These are phyloP conservation scores for Vicia villosa DNA, from an alignment of 306 rosid species.

Conservation along the genomic window DNA sequence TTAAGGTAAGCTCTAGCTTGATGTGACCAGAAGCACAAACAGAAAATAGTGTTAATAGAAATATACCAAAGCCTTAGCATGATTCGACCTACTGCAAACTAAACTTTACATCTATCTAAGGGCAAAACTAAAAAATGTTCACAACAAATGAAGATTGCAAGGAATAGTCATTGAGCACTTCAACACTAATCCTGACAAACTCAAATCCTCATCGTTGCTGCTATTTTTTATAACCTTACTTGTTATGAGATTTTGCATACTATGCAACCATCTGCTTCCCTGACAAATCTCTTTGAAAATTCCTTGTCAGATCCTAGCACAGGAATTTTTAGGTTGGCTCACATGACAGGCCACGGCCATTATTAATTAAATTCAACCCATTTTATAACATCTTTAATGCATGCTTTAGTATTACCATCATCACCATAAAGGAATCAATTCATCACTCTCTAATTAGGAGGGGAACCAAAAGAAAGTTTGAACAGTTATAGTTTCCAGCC, in stretches of 20 bases:
- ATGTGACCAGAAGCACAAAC: conserved; percentile 13
- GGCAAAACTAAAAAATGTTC: conserved; percentile 18
- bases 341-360: conserved; percentile 8
- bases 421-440: conserved; percentile 12
- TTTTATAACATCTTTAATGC: conserved; percentile 1
- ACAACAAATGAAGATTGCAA: conserved; percentile 14
- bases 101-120: conserved; percentile 10
- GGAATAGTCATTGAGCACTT: conserved; percentile 5
- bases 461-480: background rate
- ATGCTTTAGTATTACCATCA: conserved; percentile 7
- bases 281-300: conserved; percentile 27
- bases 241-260: conserved; percentile 1
- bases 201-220: conserved; percentile 11
- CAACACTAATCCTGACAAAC: conserved; percentile 9
- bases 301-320: conserved; percentile 1
- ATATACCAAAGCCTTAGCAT: background rate
- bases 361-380: background rate
- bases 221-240: background rate
- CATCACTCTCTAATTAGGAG: conserved; percentile 11
- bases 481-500: conserved; percentile 16
- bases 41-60: conserved; percentile 1
- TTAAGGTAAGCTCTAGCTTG: background rate
- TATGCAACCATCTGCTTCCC: conserved; percentile 16
- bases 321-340: conserved; percentile 1
- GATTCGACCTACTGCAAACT: conserved; percentile 3